A percentile compares a stretch with the other conserved stretches of the same genome.
These are phyloP conservation scores for Parastagonospora avenae DNA, from an alignment of 2,329 filamentous ascomycete species.

Conservation along the genomic window DNA sequence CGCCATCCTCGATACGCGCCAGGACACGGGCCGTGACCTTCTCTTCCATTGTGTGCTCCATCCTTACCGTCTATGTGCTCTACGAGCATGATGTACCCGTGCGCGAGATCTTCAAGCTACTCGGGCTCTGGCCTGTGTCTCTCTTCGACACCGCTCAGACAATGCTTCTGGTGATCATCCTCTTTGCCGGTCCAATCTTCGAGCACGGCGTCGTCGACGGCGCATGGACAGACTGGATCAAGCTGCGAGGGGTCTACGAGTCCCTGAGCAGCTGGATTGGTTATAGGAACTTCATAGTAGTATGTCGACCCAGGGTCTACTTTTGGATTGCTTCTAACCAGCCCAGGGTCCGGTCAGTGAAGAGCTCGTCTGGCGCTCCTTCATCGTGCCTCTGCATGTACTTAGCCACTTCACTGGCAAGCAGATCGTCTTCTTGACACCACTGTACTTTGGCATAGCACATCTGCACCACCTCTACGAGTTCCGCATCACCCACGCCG, in stretches of 20 bases:
- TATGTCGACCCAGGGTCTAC: constrained; percentile 53
- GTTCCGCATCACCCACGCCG: constrained; percentile 80
- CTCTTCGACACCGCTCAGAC: constrained; percentile 66
- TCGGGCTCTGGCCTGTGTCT: constrained; percentile 82
- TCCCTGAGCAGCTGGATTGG: constrained; percentile 73
- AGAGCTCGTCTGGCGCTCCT: constrained; percentile 89
- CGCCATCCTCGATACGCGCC: constrained; percentile 85
- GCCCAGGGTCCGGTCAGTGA: constrained; percentile 78
- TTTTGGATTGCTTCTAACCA: constrained; percentile 10
- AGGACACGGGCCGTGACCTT: constrained; percentile 80
- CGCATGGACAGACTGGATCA: constrained; percentile 68
- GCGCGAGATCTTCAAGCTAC: constrained; percentile 64
- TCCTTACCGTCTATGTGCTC: constrained; percentile 71
- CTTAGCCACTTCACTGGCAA: constrained; percentile 60
- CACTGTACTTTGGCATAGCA: constrained; percentile 88
- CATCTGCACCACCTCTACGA: constrained; percentile 97
- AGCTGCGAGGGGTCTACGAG: constrained; percentile 60
- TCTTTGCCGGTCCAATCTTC: constrained; percentile 86
- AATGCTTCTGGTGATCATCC: constrained; percentile 73
- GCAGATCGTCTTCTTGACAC: constrained; percentile 77
- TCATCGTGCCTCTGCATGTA: constrained; percentile 81
- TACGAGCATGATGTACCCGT: constrained; percentile 58
- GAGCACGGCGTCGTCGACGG: constrained; percentile 76
- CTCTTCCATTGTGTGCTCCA: constrained; percentile 72
- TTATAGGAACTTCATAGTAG: constrained; percentile 86